Percentiles rank a stretch among this genome's conserved stretches.
These are phyloP conservation scores for Lentinula raphanica DNA, from an alignment of 768 basidiomycete genomes.

Conservation along the genomic window DNA sequence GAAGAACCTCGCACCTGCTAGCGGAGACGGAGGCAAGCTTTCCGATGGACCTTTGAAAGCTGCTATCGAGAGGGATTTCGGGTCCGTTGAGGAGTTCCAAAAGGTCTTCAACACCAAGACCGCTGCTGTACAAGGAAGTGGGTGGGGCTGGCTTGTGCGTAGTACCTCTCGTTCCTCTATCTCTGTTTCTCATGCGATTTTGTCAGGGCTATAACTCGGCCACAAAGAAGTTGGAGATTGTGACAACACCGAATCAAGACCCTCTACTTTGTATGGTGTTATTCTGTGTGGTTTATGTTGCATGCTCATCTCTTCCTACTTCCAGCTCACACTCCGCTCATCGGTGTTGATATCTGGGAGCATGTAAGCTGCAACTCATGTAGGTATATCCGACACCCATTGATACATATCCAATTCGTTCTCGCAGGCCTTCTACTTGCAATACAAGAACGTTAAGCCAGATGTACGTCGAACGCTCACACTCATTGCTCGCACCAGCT, in stretches of 20 bases:
- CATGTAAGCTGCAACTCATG: too few relatives aligned
- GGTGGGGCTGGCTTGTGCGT: conserved; percentile 95
- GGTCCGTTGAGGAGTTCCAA: conserved; percentile 83
- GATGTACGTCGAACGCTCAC: conserved; percentile 55
- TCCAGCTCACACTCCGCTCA: conserved; percentile 78
- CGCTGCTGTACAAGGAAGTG: conserved; percentile 91
- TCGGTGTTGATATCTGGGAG: conserved; percentile 48
- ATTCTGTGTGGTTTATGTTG: background rate
- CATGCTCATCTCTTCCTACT: background rate
- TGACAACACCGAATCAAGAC: conserved; percentile 95
- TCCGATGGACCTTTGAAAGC: conserved; percentile 64
- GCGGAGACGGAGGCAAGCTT: conserved; percentile 59
- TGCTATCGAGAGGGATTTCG: conserved; percentile 78
- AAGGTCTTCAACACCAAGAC: conserved; percentile 82
- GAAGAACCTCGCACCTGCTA: conserved; percentile 86
- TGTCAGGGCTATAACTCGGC: conserved; percentile 62
- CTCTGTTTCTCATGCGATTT: background rate
- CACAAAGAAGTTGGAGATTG: conserved; percentile 77
- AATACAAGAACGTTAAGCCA: conserved; percentile 91
- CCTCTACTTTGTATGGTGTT: conserved; percentile 50
- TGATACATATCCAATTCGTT: conserved; percentile 10
- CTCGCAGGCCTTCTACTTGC: conserved; percentile 63
- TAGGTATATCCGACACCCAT: conserved; percentile 8
- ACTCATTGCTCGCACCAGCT: background rate
- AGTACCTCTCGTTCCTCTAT: background rate